Evolutionary conservation across 75 land plant species (phyloP).

Genomic region (Picea glauca): DNA sequence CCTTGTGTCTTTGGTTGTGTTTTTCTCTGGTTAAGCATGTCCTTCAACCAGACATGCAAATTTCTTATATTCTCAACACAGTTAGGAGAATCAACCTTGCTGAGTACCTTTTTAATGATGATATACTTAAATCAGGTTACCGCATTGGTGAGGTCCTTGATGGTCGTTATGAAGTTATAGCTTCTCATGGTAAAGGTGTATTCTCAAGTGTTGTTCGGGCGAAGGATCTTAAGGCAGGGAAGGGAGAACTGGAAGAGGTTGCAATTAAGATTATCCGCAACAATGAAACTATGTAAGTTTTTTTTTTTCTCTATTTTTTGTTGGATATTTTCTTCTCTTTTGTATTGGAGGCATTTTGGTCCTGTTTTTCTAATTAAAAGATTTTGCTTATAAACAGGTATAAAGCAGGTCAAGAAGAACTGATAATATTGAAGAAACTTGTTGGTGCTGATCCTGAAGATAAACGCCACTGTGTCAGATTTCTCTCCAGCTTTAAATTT

Average conservation of each 20-base stretch:
- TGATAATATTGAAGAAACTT: constrained; percentile 81
- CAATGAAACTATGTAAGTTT: constrained; percentile 81
- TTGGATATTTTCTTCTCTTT: not conserved
- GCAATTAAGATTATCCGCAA: constrained; percentile 96
- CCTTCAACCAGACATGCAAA: not conserved
- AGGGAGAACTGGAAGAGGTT: constrained; percentile 85
- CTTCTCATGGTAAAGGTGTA: constrained; percentile 98
- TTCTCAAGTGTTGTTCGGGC: constrained; percentile 99
- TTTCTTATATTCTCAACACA: too few relatives aligned
- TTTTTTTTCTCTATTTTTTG: not conserved
- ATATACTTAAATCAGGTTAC: constrained; percentile 45
- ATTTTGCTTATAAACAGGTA: constrained; percentile 43
- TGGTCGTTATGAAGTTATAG: constrained; percentile 87
- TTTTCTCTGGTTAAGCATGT: not conserved
- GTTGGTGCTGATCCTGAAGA: constrained; percentile 95
- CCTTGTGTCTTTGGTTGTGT: not conserved
- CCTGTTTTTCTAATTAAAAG: not conserved
- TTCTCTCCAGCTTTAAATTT: constrained; percentile 92
- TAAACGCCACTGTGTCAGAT: constrained; percentile 94
- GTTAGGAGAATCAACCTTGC: too few relatives aligned
- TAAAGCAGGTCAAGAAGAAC: constrained; percentile 83
- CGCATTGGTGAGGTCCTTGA: constrained; percentile 95
- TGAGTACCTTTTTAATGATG: not conserved
- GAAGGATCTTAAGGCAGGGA: constrained; percentile 81
- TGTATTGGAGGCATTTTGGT: not conserved